Evolutionary conservation across 805 yeast genomes (phyloP).

Genomic region (Myxozyma lipomycoides): DNA sequence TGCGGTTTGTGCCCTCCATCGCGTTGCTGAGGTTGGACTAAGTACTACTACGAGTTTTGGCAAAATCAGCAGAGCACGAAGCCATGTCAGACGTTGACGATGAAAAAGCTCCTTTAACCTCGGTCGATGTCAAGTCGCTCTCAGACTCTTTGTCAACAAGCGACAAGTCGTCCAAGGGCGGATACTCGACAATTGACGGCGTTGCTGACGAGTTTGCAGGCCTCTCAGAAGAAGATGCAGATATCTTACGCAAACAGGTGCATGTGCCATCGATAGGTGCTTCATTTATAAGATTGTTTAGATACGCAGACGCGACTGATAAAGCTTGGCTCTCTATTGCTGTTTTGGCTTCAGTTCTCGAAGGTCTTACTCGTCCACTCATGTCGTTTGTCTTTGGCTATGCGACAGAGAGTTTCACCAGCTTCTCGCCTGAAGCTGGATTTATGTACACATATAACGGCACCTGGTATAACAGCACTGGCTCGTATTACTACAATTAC

Average conservation of each 20-base stretch:
- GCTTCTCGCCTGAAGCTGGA: conserved; percentile 8
- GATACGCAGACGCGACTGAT: conserved; percentile 38
- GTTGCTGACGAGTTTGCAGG: conserved; percentile 28
- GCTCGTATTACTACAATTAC: conserved; percentile 1
- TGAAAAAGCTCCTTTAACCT: conserved; percentile 10
- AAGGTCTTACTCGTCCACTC: conserved; percentile 42
- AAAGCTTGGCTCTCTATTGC: conserved; percentile 33
- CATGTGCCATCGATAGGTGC: conserved; percentile 29
- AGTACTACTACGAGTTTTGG: no score
- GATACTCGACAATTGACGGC: conserved; percentile 17
- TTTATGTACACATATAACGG: conserved; percentile 2
- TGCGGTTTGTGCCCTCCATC: background rate
- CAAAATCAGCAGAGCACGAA: no score
- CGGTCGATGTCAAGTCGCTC: conserved; percentile 4
- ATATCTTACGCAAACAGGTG: conserved; percentile 37
- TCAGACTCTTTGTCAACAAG: conserved; percentile 4
- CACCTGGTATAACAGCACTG: background rate
- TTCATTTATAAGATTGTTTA: conserved; percentile 32
- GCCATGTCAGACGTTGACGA: no score
- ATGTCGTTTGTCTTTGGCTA: conserved; percentile 41
- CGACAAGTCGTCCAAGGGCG: conserved; percentile 5
- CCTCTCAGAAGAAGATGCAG: conserved; percentile 36
- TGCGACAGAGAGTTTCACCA: conserved; percentile 39
- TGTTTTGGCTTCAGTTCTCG: conserved; percentile 36
- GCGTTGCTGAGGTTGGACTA: no score